Conservation (phyloP, 495 filamentous ascomycete species). For the Xylaria telfairii region DNA sequence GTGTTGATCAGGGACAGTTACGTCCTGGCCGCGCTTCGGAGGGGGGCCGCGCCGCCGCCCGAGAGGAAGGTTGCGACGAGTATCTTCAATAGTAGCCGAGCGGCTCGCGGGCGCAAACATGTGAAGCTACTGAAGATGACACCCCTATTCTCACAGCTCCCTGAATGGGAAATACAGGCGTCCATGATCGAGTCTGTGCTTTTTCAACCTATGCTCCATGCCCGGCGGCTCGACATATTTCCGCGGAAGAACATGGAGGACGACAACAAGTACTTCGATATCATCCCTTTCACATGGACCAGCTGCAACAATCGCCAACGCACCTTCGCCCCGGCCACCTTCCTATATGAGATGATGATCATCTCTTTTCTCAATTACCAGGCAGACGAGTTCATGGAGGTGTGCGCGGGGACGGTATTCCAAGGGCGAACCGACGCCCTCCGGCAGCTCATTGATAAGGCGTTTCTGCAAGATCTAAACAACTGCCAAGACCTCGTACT, state of each 20-base stretch:
- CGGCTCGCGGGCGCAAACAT: background rate
- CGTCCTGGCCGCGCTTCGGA: too few relatives aligned
- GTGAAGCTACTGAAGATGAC: background rate
- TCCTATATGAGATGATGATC: slow-evolving; percentile 48
- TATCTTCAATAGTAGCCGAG: background rate
- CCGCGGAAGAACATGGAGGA: slow-evolving; percentile 27
- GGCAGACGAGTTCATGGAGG: slow-evolving; percentile 48
- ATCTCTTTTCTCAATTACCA: slow-evolving; percentile 45
- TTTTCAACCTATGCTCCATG: slow-evolving; percentile 26
- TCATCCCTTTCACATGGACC: slow-evolving; percentile 46
- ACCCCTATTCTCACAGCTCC: background rate
- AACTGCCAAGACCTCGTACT: background rate
- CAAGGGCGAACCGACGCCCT: background rate
- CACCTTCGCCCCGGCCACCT: background rate
- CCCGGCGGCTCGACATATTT: slow-evolving; percentile 33
- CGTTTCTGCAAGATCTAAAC: background rate
- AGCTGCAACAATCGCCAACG: slow-evolving; percentile 26
- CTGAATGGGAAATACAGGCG: slow-evolving; percentile 19
- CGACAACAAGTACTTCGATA: slow-evolving; percentile 46
- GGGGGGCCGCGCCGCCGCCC: background rate
- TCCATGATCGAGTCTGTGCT: slow-evolving; percentile 34
- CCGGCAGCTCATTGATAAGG: background rate
- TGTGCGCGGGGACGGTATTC: slow-evolving; percentile 28
- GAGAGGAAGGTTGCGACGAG: background rate
- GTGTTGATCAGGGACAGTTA: too few relatives aligned